Evolutionary conservation across 2,329 filamentous ascomycete species (phyloP).

Genomic region (Penicillium sp.): DNA sequence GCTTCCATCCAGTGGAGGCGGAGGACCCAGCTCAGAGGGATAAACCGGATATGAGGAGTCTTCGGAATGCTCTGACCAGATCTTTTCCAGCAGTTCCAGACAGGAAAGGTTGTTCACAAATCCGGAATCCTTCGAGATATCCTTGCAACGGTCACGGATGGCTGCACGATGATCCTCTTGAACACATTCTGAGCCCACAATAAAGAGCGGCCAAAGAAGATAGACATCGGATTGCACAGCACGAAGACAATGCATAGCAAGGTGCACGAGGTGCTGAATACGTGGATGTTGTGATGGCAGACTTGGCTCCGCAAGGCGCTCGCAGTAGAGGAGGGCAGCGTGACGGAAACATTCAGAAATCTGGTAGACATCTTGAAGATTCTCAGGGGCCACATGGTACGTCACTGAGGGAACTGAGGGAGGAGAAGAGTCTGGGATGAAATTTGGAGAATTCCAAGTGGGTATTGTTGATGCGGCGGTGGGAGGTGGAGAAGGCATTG

Average conservation of each 20-base stretch:
- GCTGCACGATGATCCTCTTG: slow-evolving; percentile 75
- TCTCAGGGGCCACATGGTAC: slow-evolving; percentile 52
- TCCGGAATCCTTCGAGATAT: slow-evolving; percentile 83
- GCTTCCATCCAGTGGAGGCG: slow-evolving; percentile 16
- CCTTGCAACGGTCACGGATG: slow-evolving; percentile 76
- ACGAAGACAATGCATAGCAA: slow-evolving; percentile 80
- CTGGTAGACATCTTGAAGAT: slow-evolving; percentile 73
- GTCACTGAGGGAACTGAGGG: slow-evolving; percentile 26
- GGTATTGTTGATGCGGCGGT: slow-evolving; percentile 17
- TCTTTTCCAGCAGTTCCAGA: slow-evolving; percentile 78
- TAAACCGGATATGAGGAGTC: slow-evolving; percentile 24
- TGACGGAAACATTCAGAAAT: slow-evolving; percentile 91
- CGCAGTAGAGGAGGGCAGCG: slow-evolving; percentile 83
- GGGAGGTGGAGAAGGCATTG: slow-evolving; percentile 21
- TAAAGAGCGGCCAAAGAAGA: slow-evolving; percentile 88
- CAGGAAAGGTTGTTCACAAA: slow-evolving; percentile 92
- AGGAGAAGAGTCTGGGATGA: slow-evolving; percentile 32
- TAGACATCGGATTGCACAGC: slow-evolving; percentile 84
- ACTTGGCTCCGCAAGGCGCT: slow-evolving; percentile 77
- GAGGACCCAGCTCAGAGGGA: slow-evolving; percentile 17
- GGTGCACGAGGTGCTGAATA: slow-evolving; percentile 79
- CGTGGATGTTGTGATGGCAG: slow-evolving; percentile 71
- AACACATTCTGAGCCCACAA: slow-evolving; percentile 85
- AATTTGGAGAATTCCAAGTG: slow-evolving; percentile 15
- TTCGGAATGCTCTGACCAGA: slow-evolving; percentile 62